Percentiles rank a stretch among this genome's conserved stretches.
These are phyloP conservation scores for Solanum aculeatissimum DNA, from an alignment of 305 asterid species.

Conservation along the genomic window DNA sequence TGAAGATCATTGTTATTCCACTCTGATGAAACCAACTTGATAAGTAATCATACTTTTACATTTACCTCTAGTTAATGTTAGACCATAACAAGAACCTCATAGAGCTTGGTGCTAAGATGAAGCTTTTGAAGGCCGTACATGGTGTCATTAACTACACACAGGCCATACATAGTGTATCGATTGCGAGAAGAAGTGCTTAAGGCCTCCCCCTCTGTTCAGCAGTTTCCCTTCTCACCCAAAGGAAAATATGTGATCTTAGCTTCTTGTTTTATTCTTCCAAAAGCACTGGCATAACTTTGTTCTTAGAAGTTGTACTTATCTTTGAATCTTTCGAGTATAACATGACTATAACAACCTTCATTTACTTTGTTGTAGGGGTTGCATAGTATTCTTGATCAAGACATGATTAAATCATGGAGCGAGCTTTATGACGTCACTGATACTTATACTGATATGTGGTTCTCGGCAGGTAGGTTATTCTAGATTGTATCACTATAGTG, in stretches of 20 bases:
- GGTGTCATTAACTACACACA: not conserved
- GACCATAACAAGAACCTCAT: not conserved
- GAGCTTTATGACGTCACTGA: constrained; percentile 70
- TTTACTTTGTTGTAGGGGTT: constrained; percentile 54
- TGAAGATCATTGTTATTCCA: not conserved
- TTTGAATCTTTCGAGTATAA: not conserved
- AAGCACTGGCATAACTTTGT: not conserved
- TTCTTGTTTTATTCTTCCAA: not conserved
- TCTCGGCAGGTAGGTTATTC: constrained; percentile 61
- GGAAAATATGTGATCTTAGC: not conserved
- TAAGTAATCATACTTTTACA: not conserved
- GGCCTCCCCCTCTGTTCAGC: not conserved
- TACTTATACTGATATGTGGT: constrained; percentile 77
- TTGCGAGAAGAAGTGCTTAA: not conserved
- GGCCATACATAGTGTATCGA: not conserved
- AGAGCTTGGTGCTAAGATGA: not conserved
- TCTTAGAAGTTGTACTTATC: not conserved
- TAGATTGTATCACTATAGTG: not conserved
- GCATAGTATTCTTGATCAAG: constrained; percentile 39
- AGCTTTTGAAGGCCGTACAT: not conserved
- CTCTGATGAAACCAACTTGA: not conserved
- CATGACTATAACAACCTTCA: not conserved
- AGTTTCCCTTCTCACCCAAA: not conserved
- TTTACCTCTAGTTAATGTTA: not conserved
- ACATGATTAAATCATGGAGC: constrained; percentile 49